Evolutionary conservation across 345 rosid species (phyloP).

Genomic region (Moringa oleifera): DNA sequence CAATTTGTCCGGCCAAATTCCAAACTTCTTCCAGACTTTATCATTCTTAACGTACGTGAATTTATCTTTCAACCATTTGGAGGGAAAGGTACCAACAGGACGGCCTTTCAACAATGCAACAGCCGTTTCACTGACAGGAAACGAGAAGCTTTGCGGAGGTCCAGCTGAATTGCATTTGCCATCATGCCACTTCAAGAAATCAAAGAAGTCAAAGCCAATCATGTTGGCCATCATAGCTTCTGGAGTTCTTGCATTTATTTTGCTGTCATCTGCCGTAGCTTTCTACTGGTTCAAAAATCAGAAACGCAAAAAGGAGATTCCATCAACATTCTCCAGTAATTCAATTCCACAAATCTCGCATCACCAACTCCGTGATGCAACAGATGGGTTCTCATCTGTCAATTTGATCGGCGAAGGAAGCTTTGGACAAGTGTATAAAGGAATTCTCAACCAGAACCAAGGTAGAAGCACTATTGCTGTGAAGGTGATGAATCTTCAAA

Average conservation of each 20-base stretch:
- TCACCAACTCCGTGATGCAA: conserved; percentile 18
- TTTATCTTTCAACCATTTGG: conserved; percentile 8
- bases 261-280: not conserved
- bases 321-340: not conserved
- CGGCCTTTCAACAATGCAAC: conserved; percentile 10
- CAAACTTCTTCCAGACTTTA: conserved; percentile 1
- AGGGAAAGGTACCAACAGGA: conserved; percentile 12
- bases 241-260: not conserved
- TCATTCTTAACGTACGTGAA: conserved; percentile 4
- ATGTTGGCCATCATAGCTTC: not conserved
- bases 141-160: conserved; percentile 16
- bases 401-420: conserved; percentile 24
- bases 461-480: conserved; percentile 7
- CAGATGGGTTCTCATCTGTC: conserved; percentile 20
- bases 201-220: not conserved
- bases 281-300: not conserved
- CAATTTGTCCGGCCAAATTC: conserved; percentile 14
- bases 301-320: not conserved
- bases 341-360: conserved; percentile 14
- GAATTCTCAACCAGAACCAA: not conserved
- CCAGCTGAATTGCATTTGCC: not conserved
- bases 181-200: not conserved
- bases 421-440: conserved; percentile 17
- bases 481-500: conserved; percentile 36
- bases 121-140: conserved; percentile 8